Percentiles rank a stretch among this genome's conserved stretches.
Conservation (phyloP, 257 asterid species). For the Forsythia suspensa region DNA sequence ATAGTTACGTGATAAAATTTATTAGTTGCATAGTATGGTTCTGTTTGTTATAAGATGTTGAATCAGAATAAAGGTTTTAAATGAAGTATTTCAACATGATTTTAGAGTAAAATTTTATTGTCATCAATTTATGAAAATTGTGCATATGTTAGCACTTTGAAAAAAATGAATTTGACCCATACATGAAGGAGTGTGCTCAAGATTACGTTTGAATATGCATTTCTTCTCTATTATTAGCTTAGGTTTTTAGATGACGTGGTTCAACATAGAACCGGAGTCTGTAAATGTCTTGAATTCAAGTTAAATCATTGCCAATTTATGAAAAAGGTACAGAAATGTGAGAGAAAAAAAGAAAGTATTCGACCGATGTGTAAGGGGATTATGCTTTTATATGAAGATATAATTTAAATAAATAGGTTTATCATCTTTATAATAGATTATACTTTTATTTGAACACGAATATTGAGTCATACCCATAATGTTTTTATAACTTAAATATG, state of each 20-base stretch:
- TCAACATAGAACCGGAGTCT: no score
- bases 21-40: not conserved
- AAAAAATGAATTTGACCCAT: no score
- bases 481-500: conserved; percentile 32
- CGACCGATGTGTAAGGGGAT: not conserved
- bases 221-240: no score
- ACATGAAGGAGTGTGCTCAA: no score
- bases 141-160: no score
- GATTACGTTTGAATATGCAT: not conserved
- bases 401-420: no score
- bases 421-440: not conserved
- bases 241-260: not conserved
- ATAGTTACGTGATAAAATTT: no score
- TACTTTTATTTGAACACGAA: not conserved
- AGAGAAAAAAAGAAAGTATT: not conserved
- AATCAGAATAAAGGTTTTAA: not conserved
- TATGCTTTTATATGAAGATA: not conserved
- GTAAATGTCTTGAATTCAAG: no score
- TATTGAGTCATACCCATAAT: conserved; percentile 33
- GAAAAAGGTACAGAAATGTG: not conserved
- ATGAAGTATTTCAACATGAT: not conserved
- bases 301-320: no score
- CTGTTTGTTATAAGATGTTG: no score
- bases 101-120: no score
- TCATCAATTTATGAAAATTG: not conserved